phyloP scores from a whole-genome alignment of 2,329 filamentous ascomycete genomes.

The Chalaropsis ovoidea region DNA sequence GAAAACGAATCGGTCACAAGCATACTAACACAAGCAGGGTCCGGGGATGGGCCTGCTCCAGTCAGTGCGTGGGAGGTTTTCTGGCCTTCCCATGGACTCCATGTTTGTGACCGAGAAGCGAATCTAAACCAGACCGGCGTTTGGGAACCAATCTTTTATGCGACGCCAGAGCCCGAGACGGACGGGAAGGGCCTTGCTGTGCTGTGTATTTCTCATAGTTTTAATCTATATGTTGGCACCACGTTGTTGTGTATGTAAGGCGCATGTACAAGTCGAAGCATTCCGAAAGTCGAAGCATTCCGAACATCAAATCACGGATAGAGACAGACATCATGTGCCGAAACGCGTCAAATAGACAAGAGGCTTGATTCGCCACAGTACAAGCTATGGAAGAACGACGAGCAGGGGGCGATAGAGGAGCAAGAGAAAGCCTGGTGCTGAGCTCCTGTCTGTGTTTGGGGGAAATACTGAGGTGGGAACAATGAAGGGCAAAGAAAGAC shows the following conservation, averaged over 20 bases:
- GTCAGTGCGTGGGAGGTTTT: not conserved
- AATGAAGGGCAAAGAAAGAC: slow-evolving; percentile 7
- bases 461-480: not conserved
- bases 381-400: slow-evolving; percentile 18
- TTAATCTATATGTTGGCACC: not conserved
- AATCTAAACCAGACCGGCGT: slow-evolving; percentile 15
- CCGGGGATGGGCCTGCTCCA: slow-evolving; percentile 33
- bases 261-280: no score
- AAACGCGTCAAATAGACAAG: not conserved
- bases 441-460: not conserved
- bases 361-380: not conserved
- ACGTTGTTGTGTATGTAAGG: not conserved
- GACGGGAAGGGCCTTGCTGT: not conserved
- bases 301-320: no score
- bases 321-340: not conserved
- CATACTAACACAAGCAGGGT: slow-evolving; percentile 43
- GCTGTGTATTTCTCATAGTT: not conserved
- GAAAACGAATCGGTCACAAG: slow-evolving; percentile 50
- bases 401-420: slow-evolving; percentile 19
- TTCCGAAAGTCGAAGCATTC: no score
- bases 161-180: not conserved
- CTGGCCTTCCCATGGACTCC: not conserved
- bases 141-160: slow-evolving; percentile 14
- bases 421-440: slow-evolving; percentile 11
- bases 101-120: slow-evolving; percentile 20